These are phyloP conservation scores for Sistotremastrum suecicum DNA, from an alignment of 768 basidiomycete genomes.

Conservation along the genomic window DNA sequence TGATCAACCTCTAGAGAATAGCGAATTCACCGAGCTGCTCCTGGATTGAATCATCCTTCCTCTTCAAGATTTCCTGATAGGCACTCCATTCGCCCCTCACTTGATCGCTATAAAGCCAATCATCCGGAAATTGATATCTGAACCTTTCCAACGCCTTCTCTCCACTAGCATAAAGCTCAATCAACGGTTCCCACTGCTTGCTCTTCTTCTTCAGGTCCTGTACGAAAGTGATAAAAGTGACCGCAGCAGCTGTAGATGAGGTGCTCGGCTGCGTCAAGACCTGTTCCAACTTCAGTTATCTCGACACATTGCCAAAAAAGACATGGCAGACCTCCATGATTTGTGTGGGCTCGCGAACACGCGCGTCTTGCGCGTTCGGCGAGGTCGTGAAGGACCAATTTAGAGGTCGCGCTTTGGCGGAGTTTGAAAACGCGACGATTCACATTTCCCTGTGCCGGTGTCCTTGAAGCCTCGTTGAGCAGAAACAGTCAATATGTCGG, in stretches of 20 bases:
- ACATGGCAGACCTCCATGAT: background rate
- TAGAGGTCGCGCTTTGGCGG: background rate
- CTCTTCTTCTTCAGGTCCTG: constrained; percentile 98
- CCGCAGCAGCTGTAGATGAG: constrained; percentile 94
- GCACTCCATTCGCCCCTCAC: constrained; percentile 97
- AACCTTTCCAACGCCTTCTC: constrained; percentile 97
- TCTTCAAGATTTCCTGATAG: constrained; percentile 92
- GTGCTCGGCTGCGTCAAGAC: constrained; percentile 55
- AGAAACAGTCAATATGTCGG: constrained; percentile 51
- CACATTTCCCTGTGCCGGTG: background rate
- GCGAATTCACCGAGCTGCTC: constrained; percentile 78
- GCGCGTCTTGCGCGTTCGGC: constrained; percentile 12
- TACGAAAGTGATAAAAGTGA: constrained; percentile 98
- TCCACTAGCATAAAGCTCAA: constrained; percentile 85
- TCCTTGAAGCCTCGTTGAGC: background rate
- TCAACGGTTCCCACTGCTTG: constrained; percentile 92
- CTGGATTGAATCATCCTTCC: constrained; percentile 97
- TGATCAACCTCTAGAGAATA: constrained; percentile 1
- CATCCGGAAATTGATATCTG: constrained; percentile 90
- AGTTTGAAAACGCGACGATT: background rate
- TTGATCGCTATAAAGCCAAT: constrained; percentile 98
- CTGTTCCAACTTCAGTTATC: constrained; percentile 17
- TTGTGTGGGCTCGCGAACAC: background rate
- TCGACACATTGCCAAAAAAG: background rate
- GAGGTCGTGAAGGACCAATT: background rate